These are phyloP conservation scores for Coemansia umbellata DNA, from an alignment of 192 early-diverging fungal species.

Conservation along the genomic window DNA sequence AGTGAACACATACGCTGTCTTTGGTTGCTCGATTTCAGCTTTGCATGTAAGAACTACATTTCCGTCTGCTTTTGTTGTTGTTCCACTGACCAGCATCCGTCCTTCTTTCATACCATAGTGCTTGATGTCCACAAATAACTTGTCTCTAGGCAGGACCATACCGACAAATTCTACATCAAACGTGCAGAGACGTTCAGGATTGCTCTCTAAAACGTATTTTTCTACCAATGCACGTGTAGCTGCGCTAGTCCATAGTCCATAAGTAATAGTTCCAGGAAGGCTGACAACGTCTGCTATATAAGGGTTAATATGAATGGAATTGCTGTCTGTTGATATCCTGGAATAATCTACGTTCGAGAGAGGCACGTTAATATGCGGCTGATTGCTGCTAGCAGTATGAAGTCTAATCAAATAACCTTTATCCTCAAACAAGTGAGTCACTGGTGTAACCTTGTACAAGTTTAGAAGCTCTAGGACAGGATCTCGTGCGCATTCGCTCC, in stretches of 20 bases:
- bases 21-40: conserved; percentile 87
- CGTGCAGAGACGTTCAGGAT: conserved; percentile 71
- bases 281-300: conserved; percentile 86
- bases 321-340: conserved; percentile 74
- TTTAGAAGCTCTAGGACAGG: conserved; percentile 77
- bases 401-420: conserved; percentile 51
- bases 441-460: conserved; percentile 63
- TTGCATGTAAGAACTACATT: conserved; percentile 57
- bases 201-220: conserved; percentile 77
- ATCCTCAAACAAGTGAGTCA: conserved; percentile 67
- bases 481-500: conserved; percentile 64
- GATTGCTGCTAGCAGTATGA: neutral
- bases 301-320: conserved; percentile 91
- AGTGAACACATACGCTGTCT: conserved; percentile 91
- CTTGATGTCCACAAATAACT: conserved; percentile 73
- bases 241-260: conserved; percentile 94
- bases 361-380: conserved; percentile 48
- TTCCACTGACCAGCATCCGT: conserved; percentile 85
- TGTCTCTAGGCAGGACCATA: conserved; percentile 88
- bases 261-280: conserved; percentile 86
- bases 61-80: conserved; percentile 68
- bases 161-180: conserved; percentile 80
- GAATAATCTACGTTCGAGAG: conserved; percentile 79
- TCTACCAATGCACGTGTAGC: conserved; percentile 89
- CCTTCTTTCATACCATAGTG: conserved; percentile 93